Percentiles rank a stretch among this genome's conserved stretches.
These are phyloP conservation scores for Micractinium sp. DNA, from an alignment of 139 green algal genomes.

Conservation along the genomic window DNA sequence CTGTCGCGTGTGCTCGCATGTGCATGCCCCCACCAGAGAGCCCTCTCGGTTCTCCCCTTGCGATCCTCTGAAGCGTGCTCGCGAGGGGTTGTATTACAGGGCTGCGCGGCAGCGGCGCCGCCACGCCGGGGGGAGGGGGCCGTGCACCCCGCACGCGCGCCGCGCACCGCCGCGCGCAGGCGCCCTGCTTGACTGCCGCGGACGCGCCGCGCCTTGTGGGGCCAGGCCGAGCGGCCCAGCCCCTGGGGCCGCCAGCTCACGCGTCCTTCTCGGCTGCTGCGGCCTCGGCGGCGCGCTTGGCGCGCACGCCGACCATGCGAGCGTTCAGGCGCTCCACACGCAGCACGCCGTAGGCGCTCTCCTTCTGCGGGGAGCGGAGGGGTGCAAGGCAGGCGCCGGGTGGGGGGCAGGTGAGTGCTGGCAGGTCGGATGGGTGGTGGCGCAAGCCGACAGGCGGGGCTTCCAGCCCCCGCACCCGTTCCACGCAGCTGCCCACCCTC, in stretches of 20 bases:
- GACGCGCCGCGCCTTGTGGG: too few relatives aligned
- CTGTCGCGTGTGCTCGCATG: too few relatives aligned
- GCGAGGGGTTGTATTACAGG: not conserved
- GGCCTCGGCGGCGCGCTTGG: conserved; percentile 85
- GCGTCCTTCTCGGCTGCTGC: conserved; percentile 80
- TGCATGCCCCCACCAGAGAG: too few relatives aligned
- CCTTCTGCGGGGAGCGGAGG: conserved; percentile 37
- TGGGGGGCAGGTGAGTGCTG: not conserved
- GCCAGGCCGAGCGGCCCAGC: too few relatives aligned
- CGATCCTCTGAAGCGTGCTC: too few relatives aligned
- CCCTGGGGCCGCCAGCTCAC: not conserved
- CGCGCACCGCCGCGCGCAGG: not conserved
- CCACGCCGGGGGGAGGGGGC: not conserved
- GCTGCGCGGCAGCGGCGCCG: not conserved
- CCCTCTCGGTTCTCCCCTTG: too few relatives aligned
- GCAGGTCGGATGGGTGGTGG: not conserved
- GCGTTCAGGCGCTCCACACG: conserved; percentile 92
- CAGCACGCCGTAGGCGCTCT: conserved; percentile 89
- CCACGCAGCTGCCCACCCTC: not conserved
- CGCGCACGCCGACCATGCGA: conserved; percentile 80
- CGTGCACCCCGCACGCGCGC: not conserved
- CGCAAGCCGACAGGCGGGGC: not conserved
- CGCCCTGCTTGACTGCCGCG: not conserved
- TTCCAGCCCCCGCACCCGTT: not conserved
- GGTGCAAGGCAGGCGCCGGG: not conserved